Base-by-base conservation (phyloP, 2,329 filamentous ascomycete genomes). In the Penicillium fuscoglaucum region DNA sequence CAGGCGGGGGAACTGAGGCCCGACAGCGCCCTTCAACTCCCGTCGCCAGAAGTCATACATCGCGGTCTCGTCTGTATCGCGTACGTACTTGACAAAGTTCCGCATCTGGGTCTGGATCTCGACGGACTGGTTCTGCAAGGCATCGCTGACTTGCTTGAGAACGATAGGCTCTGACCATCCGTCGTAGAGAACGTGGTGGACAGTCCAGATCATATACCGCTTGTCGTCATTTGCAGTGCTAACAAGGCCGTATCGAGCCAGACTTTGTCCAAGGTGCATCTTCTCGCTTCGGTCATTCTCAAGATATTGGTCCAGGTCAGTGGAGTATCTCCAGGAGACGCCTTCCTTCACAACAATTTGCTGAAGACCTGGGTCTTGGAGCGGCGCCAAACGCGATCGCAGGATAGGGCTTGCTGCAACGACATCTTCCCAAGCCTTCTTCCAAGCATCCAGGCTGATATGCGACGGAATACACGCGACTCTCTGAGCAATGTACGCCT, bases 131-230 rank as follows among this genome's bases (percentile, higher is more conserved):
- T 46, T 55, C 17, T 65, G 59, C 51, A 74, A 58, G 6, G 67
- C 66, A 29, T 71, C 63, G 31, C 62, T 68, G 24, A 76, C 70
- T 44, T 73, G 61, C 10, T 74, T 66, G 3, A 77, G 68, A 29
- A 77, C 71, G 2, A 76, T 58, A 6, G 75, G 73, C 58, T 75
- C 69, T 12, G 74, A 78, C 75, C 75, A 77, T n/a, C 80, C 81
- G 59, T 83, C 81, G 61, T 82, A 83, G 6, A 83, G 70, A 13
- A 78, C 80, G 59, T 83, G 81, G 58, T 83, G 81, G 49, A 81
- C 74, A 0, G 80, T 82, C 71, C 79, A 80, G 26, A 82, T 72
- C 61, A 83, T 76, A 56, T 79, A 74, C 15, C 65, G 62, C 48
- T 66, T 71, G 26, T 63, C 64, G 19, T 69, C 61, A 8, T 55